phyloP scores from a whole-genome alignment of 2,329 filamentous ascomycete genomes.

The Aspergillus udagawae region DNA sequence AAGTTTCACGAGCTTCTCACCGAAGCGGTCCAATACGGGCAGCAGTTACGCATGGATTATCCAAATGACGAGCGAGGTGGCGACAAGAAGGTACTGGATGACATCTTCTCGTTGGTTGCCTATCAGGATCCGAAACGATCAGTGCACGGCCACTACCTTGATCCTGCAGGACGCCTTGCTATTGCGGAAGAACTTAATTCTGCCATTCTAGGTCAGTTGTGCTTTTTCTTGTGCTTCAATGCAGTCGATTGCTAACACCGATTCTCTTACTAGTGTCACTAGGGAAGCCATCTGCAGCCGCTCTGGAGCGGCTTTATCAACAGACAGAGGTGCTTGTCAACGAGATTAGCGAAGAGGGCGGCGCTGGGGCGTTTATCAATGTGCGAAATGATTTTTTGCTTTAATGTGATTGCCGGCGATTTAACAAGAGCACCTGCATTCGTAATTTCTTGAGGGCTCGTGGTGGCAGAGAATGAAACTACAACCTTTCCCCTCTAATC shows the following conservation, averaged over 20 bases:
- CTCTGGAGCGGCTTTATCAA: slow-evolving; percentile 78
- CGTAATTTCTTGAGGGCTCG: background rate
- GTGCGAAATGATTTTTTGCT: slow-evolving; percentile 50
- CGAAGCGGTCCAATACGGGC: slow-evolving; percentile 74
- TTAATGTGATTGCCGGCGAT: slow-evolving; percentile 17
- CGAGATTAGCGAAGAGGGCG: slow-evolving; percentile 73
- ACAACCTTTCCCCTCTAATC: background rate
- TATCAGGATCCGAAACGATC: slow-evolving; percentile 78
- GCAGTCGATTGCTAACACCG: slow-evolving; percentile 4
- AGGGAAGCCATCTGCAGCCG: slow-evolving; percentile 82
- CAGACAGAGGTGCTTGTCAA: slow-evolving; percentile 85
- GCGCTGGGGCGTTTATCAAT: slow-evolving; percentile 78
- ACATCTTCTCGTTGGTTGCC: slow-evolving; percentile 84
- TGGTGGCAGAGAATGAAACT: background rate
- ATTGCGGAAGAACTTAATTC: slow-evolving; percentile 94
- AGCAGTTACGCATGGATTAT: slow-evolving; percentile 73
- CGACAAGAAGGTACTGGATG: slow-evolving; percentile 68
- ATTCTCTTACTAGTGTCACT: slow-evolving; percentile 65
- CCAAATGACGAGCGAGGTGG: slow-evolving; percentile 65
- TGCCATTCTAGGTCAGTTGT: slow-evolving; percentile 73
- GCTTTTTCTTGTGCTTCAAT: background rate
- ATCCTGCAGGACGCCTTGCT: slow-evolving; percentile 66
- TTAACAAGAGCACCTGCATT: background rate
- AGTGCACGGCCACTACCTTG: slow-evolving; percentile 72
- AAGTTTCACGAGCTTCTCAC: slow-evolving; percentile 55